Conservation (phyloP, 1,139 yeast genomes). For the Suhomyces coccinellae region DNA sequence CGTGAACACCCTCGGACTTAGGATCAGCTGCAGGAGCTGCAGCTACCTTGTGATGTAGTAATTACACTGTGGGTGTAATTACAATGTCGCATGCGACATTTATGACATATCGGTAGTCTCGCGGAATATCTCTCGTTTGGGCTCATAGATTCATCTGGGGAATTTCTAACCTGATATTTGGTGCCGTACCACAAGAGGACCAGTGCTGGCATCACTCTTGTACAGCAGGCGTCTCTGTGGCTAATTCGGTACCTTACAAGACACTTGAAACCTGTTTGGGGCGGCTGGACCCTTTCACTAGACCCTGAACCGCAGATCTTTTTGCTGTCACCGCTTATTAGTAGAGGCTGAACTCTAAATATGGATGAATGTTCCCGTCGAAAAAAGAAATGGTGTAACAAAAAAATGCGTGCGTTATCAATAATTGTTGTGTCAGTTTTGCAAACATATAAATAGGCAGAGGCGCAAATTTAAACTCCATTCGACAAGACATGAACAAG, state of each 20-base stretch:
- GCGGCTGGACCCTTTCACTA: background rate
- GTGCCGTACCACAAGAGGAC: slow-evolving; percentile 3
- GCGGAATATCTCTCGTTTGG: background rate
- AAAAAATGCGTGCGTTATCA: slow-evolving; percentile 2
- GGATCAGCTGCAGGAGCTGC: background rate
- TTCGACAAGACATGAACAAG: background rate
- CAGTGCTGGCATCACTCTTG: background rate
- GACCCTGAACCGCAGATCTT: background rate
- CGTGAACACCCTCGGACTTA: background rate
- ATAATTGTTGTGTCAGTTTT: background rate
- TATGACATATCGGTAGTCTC: background rate
- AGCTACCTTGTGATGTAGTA: background rate
- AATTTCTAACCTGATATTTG: background rate
- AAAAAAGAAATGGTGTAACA: background rate
- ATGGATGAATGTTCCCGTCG: background rate
- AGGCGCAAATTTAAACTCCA: background rate
- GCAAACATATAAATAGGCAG: slow-evolving; percentile 1
- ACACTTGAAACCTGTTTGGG: background rate
- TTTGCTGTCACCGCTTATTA: background rate
- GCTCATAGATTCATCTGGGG: background rate
- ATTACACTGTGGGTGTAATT: background rate
- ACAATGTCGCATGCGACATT: background rate
- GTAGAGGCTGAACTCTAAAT: background rate
- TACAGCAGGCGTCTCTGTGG: background rate
- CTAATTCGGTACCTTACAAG: background rate